These are phyloP conservation scores for Wickerhamomyces silvicola DNA, from an alignment of 805 yeast genomes.

Conservation along the genomic window DNA sequence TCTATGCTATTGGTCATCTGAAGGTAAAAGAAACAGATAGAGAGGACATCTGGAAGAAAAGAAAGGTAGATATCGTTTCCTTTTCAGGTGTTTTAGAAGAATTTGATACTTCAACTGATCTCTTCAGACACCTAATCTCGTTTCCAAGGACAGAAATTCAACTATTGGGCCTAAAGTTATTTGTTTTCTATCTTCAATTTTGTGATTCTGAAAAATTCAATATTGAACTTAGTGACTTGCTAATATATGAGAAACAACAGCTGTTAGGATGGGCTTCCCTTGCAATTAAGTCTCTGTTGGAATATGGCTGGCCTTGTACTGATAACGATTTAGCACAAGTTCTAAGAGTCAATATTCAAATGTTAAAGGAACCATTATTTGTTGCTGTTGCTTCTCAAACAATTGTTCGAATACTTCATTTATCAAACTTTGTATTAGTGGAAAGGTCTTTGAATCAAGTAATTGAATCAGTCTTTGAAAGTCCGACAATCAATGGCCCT, in stretches of 20 bases:
- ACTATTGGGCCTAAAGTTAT: conserved; percentile 22
- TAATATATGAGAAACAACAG: conserved; percentile 8
- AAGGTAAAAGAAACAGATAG: neutral
- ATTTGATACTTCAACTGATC: conserved; percentile 22
- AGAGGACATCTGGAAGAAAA: conserved; percentile 17
- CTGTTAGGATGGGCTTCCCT: conserved; percentile 17
- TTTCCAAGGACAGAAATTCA: conserved; percentile 4
- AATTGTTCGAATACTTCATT: conserved; percentile 14
- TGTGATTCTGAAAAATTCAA: conserved; percentile 1
- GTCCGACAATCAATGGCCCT: conserved; percentile 61
- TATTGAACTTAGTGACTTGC: conserved; percentile 5
- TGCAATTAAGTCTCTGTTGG: conserved; percentile 9
- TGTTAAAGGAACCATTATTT: conserved; percentile 20
- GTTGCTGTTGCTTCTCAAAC: conserved; percentile 22
- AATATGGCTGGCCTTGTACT: conserved; percentile 14
- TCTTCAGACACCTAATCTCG: conserved; percentile 12
- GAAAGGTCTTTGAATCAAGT: conserved; percentile 41
- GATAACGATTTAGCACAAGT: conserved; percentile 16
- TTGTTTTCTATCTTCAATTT: conserved; percentile 20
- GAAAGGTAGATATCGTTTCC: conserved; percentile 23
- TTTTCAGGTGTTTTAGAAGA: conserved; percentile 18
- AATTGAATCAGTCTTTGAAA: conserved; percentile 43
- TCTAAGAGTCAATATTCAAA: conserved; percentile 27
- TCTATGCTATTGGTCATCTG: conserved; percentile 6
- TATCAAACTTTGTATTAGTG: conserved; percentile 5